Percentiles rank a stretch among this genome's conserved stretches.
Evolutionary conservation across 371 early-diverging fungal genomes (phyloP).

Genomic region (Mucor plumbeus): DNA sequence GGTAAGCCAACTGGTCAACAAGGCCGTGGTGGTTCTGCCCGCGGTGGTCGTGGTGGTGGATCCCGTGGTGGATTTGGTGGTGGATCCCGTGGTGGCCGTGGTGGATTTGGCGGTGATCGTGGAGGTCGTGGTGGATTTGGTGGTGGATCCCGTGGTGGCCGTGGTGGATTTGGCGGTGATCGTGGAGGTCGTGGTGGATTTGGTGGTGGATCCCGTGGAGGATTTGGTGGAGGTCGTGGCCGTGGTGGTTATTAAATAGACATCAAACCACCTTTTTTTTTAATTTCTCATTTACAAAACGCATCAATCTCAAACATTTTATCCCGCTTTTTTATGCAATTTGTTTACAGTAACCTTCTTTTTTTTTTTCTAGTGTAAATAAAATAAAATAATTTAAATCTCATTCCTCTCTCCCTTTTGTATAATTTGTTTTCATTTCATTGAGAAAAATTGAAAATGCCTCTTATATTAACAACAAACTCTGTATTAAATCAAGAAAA

Average conservation of each 20-base stretch:
- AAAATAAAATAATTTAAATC: conserved; percentile 2
- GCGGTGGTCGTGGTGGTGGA: conserved; percentile 32
- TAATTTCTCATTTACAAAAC: background rate
- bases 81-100: conserved; percentile 27
- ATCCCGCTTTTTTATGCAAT: conserved; percentile 6
- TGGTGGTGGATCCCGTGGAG: conserved; percentile 29
- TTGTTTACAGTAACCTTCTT: conserved; percentile 1
- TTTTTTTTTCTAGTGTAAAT: conserved; percentile 9
- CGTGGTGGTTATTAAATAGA: conserved; percentile 10
- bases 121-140: conserved; percentile 24
- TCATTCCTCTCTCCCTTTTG: background rate
- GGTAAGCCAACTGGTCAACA: conserved; percentile 52
- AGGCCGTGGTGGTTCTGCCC: conserved; percentile 45
- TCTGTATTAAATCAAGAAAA: background rate
- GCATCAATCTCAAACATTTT: background rate
- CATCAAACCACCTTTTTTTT: background rate
- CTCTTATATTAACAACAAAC: background rate
- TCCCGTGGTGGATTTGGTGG: conserved; percentile 23
- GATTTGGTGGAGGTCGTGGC: conserved; percentile 32
- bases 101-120: conserved; percentile 33
- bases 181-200: conserved; percentile 34
- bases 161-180: conserved; percentile 29
- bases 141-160: conserved; percentile 21
- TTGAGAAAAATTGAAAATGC: background rate
- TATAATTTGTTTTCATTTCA: background rate